Base-by-base conservation (phyloP, 2,329 filamentous ascomycete species). In the Colletotrichum cuscutae region DNA sequence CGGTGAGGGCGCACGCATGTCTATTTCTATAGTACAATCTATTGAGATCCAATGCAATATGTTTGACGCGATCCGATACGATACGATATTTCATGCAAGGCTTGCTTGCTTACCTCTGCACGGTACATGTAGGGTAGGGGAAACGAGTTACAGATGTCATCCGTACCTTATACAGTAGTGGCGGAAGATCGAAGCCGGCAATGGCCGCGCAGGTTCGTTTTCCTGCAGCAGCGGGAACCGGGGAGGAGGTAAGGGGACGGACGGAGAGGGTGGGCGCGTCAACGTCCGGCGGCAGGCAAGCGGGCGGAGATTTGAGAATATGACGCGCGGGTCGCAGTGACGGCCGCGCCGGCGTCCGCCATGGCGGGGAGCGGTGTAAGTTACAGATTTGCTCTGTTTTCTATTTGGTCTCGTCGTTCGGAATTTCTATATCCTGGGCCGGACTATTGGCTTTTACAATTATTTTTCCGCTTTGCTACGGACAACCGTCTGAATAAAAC, bases 211-310 rank as follows among this genome's bases (percentile, higher is more conserved):
- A 56, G 13, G 37, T 15, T 15, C 13, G 13, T 42, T 46, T 24
- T 54, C 32, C 66, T 28, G 67, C 52, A 35, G 22, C 68, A 60
- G 66, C 62, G 57, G 30, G 32, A 59, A 15, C 22, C 52, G 57
- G 6, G n/a, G 13, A 22, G 30, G 57, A 22, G 9, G 9, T 15
- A 37, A 35, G 32, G 30, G 26, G 26, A 24, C 57, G 57, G 22
- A 24, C 37, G 57, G 32, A 35, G 32, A 35, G 32, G 57, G 57
- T 24, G 32, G 15, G 12, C 1, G 32, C 12, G 11, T 13, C 19
- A 32, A 22, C 22, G 32, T 13, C 52, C 37, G 37, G 52, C 52
- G 52, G 52, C 52, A 54, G 37, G 37, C 37, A 42, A 42, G 37
- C 37, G 37, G 37, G 37, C 37, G 37, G 37, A 42, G 2, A 15